Percentiles rank a stretch among this genome's conserved stretches.
Evolutionary conservation across 345 rosid genomes (phyloP).

Genomic region (Bruguiera sexangula): DNA sequence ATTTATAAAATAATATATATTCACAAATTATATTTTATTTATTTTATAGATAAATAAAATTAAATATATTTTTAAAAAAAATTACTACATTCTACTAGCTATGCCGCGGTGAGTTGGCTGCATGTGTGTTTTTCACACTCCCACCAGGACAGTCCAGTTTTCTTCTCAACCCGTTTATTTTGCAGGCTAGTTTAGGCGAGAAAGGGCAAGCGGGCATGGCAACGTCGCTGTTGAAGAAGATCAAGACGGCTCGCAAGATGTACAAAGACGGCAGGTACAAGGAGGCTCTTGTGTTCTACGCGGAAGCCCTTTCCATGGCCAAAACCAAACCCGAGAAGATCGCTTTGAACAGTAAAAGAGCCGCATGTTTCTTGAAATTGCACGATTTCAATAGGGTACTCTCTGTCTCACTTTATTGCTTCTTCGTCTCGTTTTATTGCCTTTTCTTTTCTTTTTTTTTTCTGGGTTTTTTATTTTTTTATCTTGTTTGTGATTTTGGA

Average conservation of each 20-base stretch:
- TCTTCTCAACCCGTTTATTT: too few species aligned
- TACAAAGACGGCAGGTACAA: conserved; percentile 68
- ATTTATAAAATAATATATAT: too few species aligned
- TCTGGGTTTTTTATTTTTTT: neutral
- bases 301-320: conserved; percentile 70
- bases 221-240: conserved; percentile 58
- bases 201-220: conserved; percentile 16
- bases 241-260: conserved; percentile 81
- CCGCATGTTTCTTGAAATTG: conserved; percentile 82
- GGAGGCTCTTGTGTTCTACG: conserved; percentile 67
- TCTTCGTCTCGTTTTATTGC: neutral
- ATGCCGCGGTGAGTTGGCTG: too few species aligned
- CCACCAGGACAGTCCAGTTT: too few species aligned
- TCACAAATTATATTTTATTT: too few species aligned
- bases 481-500: neutral
- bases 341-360: conserved; percentile 88
- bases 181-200: too few species aligned
- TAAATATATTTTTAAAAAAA: too few species aligned
- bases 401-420: neutral
- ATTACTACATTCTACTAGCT: too few species aligned
- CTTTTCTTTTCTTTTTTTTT: neutral
- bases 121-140: too few species aligned
- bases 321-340: conserved; percentile 72
- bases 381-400: conserved; percentile 72
- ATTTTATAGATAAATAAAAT: too few species aligned